Evolutionary conservation across 2,329 filamentous ascomycete species (phyloP).

Genomic region (Sporothrix mexicana): DNA sequence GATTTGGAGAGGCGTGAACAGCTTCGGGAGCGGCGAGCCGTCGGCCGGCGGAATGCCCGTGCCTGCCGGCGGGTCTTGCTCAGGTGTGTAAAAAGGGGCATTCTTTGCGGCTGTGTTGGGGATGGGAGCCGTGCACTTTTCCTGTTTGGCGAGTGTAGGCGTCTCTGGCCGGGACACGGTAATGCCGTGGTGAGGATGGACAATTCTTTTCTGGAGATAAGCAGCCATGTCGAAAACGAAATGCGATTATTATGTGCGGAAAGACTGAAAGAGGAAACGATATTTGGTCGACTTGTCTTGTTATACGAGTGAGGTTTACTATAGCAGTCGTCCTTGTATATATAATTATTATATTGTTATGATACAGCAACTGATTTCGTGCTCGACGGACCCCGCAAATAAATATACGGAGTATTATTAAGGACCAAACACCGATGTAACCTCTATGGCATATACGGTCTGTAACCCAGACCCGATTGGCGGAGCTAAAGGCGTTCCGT

Average conservation of each 20-base stretch:
- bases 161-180: background rate
- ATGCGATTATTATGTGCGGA: background rate
- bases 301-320: background rate
- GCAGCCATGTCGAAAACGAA: background rate
- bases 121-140: conserved; percentile 1
- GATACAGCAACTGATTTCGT: background rate
- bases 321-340: background rate
- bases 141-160: conserved; percentile 2
- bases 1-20: conserved; percentile 53
- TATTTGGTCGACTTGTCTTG: too few species aligned
- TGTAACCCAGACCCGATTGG: background rate
- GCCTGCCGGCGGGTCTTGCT: background rate
- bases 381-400: background rate
- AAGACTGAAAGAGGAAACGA: background rate
- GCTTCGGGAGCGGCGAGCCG: conserved; percentile 23
- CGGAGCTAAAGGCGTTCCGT: background rate
- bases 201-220: background rate
- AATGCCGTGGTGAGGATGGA: conserved; percentile 3
- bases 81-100: background rate
- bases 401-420: background rate
- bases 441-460: background rate
- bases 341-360: background rate
- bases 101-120: background rate
- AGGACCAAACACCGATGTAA: conserved; percentile 7
- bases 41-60: background rate